phyloP scores from a whole-genome alignment of 345 rosid species.

The Arabis hirsuta region DNA sequence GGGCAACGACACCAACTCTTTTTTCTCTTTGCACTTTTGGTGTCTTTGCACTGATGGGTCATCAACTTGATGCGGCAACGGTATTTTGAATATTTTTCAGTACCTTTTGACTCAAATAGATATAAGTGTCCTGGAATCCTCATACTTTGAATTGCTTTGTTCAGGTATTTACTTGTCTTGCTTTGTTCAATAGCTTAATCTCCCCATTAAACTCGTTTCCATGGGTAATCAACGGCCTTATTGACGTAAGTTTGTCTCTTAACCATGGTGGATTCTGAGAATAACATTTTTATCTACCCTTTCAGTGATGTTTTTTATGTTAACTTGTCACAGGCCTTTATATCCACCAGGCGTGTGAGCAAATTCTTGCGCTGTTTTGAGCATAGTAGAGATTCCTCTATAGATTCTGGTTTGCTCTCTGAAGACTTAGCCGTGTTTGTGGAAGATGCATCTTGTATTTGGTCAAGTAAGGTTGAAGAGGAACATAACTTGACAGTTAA shows the following conservation, averaged over 20 bases:
- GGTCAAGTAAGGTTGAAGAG: conserved; percentile 61
- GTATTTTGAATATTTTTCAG: conserved; percentile 45
- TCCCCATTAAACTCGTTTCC: conserved; percentile 96
- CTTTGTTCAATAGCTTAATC: conserved; percentile 81
- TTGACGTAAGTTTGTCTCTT: conserved; percentile 71
- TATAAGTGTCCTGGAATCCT: neutral
- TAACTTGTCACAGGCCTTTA: conserved; percentile 62
- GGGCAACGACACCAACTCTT: conserved; percentile 97
- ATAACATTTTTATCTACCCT: conserved; percentile 5
- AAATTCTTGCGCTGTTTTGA: conserved; percentile 75
- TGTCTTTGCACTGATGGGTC: conserved; percentile 82
- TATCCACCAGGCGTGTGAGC: conserved; percentile 82
- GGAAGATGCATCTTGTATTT: conserved; percentile 69
- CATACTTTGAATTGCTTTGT: conserved; percentile 12
- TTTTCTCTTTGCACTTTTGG: conserved; percentile 89
- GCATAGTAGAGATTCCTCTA: conserved; percentile 43
- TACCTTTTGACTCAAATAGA: neutral
- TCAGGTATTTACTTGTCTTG: conserved; percentile 96
- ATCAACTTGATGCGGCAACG: conserved; percentile 94
- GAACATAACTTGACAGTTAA: conserved; percentile 57
- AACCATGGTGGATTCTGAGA: conserved; percentile 22
- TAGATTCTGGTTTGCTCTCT: conserved; percentile 43
- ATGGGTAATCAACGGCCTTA: conserved; percentile 95
- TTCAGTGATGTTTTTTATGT: conserved; percentile 26
- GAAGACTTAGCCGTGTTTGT: conserved; percentile 58